phyloP scores from a whole-genome alignment of 768 basidiomycete genomes.

The Boletus vermiculosoides region DNA sequence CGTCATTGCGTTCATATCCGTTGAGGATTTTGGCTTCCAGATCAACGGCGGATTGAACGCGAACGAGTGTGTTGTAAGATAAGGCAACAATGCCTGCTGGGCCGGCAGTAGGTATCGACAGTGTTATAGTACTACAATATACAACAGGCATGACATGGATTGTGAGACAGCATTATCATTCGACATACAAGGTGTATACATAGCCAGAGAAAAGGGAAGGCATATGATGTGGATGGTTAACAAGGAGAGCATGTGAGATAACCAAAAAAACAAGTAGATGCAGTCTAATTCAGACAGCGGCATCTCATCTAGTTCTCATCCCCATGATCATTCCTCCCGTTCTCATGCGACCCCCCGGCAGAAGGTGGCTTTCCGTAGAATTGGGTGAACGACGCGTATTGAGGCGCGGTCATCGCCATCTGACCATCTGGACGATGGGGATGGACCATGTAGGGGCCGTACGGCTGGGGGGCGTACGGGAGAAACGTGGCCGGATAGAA shows the following conservation, averaged over 20 bases:
- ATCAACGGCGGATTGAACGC: neutral
- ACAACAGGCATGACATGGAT: constrained; percentile 23
- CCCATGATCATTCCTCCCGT: constrained; percentile 28
- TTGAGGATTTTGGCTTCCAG: neutral
- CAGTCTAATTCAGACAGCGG: constrained; percentile 9
- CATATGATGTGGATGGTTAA: constrained; percentile 17
- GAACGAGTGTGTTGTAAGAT: neutral
- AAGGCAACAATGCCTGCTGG: constrained; percentile 26
- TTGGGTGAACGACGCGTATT: constrained; percentile 40
- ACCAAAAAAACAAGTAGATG: constrained; percentile 19
- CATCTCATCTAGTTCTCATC: constrained; percentile 34
- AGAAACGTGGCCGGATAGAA: constrained; percentile 51
- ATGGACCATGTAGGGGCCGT: constrained; percentile 48
- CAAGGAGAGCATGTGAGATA: constrained; percentile 15
- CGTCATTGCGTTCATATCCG: constrained; percentile 2
- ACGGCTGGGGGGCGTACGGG: constrained; percentile 46
- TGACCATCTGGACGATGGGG: constrained; percentile 42
- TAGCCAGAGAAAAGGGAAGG: constrained; percentile 1
- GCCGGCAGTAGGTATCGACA: constrained; percentile 32
- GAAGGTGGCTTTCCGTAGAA: constrained; percentile 42
- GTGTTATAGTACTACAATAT: constrained; percentile 29
- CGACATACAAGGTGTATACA: constrained; percentile 32
- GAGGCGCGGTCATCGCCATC: constrained; percentile 33
- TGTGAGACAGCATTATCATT: constrained; percentile 20
- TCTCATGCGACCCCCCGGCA: constrained; percentile 31